Evolutionary conservation across 1,284 basidiomycete species (phyloP).

Genomic region (Cryptococcus sp.): DNA sequence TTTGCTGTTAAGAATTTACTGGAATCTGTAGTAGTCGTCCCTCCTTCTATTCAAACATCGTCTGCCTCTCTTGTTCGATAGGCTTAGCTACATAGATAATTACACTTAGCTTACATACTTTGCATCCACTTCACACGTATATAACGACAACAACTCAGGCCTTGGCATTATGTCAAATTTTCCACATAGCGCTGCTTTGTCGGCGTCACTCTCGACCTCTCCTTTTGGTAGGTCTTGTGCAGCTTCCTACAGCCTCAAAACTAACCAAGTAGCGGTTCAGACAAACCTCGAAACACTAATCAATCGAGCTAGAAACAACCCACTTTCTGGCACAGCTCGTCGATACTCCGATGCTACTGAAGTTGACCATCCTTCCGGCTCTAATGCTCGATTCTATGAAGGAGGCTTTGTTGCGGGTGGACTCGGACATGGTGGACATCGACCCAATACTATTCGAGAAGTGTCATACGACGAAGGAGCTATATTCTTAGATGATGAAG

Average conservation of each 20-base stretch:
- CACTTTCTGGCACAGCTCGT: conserved; percentile 17
- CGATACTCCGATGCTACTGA: conserved; percentile 15
- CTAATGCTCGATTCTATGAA: conserved; percentile 6
- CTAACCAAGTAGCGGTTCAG: conserved; percentile 34
- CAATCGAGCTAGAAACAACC: conserved; percentile 31
- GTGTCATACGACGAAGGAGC: conserved; percentile 27
- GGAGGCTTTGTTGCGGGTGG: background rate
- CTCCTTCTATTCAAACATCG: no score
- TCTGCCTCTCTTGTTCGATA: no score
- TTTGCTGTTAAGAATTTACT: no score
- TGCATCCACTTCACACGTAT: no score
- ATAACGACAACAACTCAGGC: background rate
- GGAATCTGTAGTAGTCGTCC: no score
- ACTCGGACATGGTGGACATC: background rate
- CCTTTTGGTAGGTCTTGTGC: conserved; percentile 45
- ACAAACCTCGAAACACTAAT: conserved; percentile 45
- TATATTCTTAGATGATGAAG: conserved; percentile 26
- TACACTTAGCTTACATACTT: no score
- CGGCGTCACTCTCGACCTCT: conserved; percentile 39
- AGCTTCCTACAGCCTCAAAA: no score
- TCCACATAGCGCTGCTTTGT: conserved; percentile 36
- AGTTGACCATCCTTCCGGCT: conserved; percentile 4
- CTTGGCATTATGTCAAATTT: conserved; percentile 43
- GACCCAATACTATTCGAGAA: conserved; percentile 26
- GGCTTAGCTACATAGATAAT: no score